phyloP scores from a whole-genome alignment of 129 eudicot species.

The Centrapalus pauciflorus region DNA sequence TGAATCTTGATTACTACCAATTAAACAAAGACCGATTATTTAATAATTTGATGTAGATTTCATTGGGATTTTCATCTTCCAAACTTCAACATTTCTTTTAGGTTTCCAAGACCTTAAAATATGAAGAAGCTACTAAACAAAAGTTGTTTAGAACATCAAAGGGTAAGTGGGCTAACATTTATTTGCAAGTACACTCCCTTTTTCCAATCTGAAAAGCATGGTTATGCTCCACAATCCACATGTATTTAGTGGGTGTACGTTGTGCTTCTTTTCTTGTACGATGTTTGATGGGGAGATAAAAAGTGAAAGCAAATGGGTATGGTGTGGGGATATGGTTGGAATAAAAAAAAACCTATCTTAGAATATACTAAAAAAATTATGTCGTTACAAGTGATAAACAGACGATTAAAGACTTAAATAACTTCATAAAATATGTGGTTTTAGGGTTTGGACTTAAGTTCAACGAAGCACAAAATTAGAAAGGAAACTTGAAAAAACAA shows the following conservation, averaged over 20 bases:
- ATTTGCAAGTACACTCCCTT: slow-evolving; percentile 17
- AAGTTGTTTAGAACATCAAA: slow-evolving; percentile 22
- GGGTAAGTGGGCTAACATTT: slow-evolving; percentile 21
- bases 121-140: slow-evolving; percentile 18
- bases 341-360: not conserved
- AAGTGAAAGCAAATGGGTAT: not conserved
- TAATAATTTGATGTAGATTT: slow-evolving; percentile 8
- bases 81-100: slow-evolving; percentile 5
- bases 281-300: slow-evolving; percentile 1
- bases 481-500: too few relatives aligned
- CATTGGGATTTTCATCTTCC: slow-evolving; percentile 15
- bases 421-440: too few relatives aligned
- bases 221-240: not conserved
- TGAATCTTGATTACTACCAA: not conserved
- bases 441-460: too few relatives aligned
- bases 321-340: slow-evolving; percentile 5
- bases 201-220: slow-evolving; percentile 6
- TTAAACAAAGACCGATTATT: not conserved
- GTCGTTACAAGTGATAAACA: not conserved
- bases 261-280: slow-evolving; percentile 10
- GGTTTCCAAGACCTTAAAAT: slow-evolving; percentile 15
- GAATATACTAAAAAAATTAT: not conserved
- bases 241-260: slow-evolving; percentile 2
- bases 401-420: too few relatives aligned
- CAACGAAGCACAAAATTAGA: too few relatives aligned